Percentiles rank a stretch among this genome's conserved stretches.
These are phyloP conservation scores for Prunus mongolica DNA, from an alignment of 306 rosid species.

Conservation along the genomic window DNA sequence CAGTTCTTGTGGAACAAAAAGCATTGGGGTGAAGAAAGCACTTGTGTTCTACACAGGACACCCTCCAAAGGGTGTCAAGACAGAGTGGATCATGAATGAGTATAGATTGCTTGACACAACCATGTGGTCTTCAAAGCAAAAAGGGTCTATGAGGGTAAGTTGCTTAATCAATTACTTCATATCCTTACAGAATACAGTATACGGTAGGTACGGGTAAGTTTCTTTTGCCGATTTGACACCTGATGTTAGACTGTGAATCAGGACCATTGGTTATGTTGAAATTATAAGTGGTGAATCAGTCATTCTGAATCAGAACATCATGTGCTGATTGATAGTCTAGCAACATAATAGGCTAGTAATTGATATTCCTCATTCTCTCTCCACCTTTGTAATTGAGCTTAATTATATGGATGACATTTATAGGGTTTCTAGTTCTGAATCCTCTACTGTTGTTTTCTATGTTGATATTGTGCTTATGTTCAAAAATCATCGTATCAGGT, in stretches of 20 bases:
- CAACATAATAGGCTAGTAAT: not conserved
- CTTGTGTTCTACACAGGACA: conserved; percentile 68
- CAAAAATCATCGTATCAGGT: not conserved
- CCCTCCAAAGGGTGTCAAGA: conserved; percentile 70
- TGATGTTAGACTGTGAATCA: not conserved
- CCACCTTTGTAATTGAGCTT: not conserved
- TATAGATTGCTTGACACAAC: conserved; percentile 59
- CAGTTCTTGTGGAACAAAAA: conserved; percentile 53
- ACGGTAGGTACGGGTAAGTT: not conserved
- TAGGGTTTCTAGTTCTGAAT: not conserved
- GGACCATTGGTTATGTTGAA: not conserved
- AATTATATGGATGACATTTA: not conserved
- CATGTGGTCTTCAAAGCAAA: conserved; percentile 31
- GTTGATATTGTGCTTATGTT: not conserved
- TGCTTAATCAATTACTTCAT: not conserved
- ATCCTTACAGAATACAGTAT: not conserved
- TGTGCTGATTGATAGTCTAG: not conserved
- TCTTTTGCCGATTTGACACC: not conserved
- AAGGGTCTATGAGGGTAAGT: conserved; percentile 60
- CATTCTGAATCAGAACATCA: not conserved
- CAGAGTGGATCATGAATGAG: conserved; percentile 80
- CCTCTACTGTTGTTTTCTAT: not conserved
- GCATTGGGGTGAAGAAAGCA: conserved; percentile 72
- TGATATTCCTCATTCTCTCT: not conserved
- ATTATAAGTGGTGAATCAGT: not conserved